Base-by-base conservation (phyloP, 305 asterid genomes). In the Rubia tinctorum region DNA sequence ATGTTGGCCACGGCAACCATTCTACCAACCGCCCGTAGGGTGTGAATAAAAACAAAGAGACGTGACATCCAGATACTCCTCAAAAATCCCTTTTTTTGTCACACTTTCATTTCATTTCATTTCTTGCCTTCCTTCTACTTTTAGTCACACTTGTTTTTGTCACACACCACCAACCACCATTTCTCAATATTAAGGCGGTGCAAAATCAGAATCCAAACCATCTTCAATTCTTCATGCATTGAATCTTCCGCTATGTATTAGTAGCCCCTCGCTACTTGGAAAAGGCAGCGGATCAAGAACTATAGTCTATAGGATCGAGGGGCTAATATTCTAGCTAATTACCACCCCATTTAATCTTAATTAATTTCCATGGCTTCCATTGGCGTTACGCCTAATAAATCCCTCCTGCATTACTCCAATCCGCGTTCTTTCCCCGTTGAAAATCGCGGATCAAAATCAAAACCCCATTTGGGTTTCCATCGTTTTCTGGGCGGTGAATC, bases 331-430 rank as follows among this genome's bases (percentile, higher is more conserved):
- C 1, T 0, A 13, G 59, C 64, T 53, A 53, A 53, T 53, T 53
- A 53, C 22, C 59, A 20, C 18, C 59, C 0, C 59, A 53, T 18
- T 18, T 53, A 49, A 49, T 49, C 15, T 58, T 20, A 60, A 60
- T 23, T 60, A 44, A 9, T 23, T 55, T 47, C 3, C 18, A 85
- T 88, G 92, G 88, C 92, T 8, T 70, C 80, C 72, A 68, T 80
- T 45, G 61, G 79, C 34, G 34, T 30, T 49, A 63, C 80, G 60
- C 83, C 77, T 30, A 56, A 68, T 47, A 80, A 71, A 42, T 68
- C 78, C 18, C 71, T 60, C 30, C 71, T 75, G 18, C 60, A 70
- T 43, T 49, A 42, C 72, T 68, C 55, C 66, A 76, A 70, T 53
- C n/a, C 59, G 10, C 77, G 40, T 77, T 75, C 65, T 53, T 73